Conservation (phyloP, 768 basidiomycete genomes). For the Tricholoma hemisulphureum region DNA sequence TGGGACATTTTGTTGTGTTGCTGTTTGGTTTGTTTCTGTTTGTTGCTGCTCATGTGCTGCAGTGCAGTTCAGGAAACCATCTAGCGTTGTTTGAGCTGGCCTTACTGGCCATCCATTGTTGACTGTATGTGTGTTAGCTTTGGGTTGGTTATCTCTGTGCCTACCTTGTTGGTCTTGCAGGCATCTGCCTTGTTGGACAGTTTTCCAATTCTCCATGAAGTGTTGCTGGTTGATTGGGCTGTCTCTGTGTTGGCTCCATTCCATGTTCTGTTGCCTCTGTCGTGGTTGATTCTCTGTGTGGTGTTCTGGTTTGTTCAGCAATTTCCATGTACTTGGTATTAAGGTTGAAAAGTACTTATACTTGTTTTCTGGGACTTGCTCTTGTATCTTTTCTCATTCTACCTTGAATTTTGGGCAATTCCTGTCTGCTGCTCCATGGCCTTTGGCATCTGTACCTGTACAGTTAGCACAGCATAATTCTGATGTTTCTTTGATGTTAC, state of each 20-base stretch:
- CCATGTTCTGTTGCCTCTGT: neutral
- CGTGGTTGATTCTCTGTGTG: neutral
- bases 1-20: neutral
- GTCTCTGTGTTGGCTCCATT: neutral
- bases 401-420: slow-evolving; percentile 13
- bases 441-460: slow-evolving; percentile 1
- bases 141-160: too few species aligned
- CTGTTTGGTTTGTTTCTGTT: too few species aligned
- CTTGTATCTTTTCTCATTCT: slow-evolving; percentile 6
- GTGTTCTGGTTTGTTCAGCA: neutral
- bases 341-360: slow-evolving; percentile 16
- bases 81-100: neutral
- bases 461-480: slow-evolving; percentile 23
- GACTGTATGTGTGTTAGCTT: too few species aligned
- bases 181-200: too few species aligned
- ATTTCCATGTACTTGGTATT: slow-evolving; percentile 7
- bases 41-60: too few species aligned
- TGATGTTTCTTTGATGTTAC: slow-evolving; percentile 8
- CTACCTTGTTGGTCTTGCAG: too few species aligned
- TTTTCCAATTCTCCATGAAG: too few species aligned
- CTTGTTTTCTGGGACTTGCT: too few species aligned
- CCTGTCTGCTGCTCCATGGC: slow-evolving; percentile 28
- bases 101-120: neutral
- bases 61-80: too few species aligned
- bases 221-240: too few species aligned